phyloP scores from a whole-genome alignment of 352 stramenopile genomes.

The Pythium utonaiense region DNA sequence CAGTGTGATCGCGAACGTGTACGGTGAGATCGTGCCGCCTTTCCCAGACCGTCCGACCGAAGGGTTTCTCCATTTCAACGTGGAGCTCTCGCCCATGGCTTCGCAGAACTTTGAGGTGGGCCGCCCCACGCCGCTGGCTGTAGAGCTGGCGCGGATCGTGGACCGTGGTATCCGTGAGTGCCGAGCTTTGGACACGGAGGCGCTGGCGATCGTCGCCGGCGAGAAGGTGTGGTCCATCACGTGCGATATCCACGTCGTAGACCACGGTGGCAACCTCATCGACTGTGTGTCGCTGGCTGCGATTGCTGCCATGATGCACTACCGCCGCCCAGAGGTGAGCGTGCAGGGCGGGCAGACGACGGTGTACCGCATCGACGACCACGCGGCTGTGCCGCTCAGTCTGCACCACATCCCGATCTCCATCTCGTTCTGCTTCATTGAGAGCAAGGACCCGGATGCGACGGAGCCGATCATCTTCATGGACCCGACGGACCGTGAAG shows the following conservation, averaged over 20 bases:
- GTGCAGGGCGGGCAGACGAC: conserved; percentile 48
- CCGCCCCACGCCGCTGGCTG: conserved; percentile 41
- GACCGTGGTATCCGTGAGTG: conserved; percentile 91
- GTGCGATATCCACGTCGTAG: conserved; percentile 89
- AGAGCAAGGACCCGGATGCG: conserved; percentile 24
- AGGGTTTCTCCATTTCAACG: conserved; percentile 83
- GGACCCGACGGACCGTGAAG: conserved; percentile 88
- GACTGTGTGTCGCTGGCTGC: conserved; percentile 91
- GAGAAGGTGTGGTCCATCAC: conserved; percentile 93
- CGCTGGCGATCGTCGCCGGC: conserved; percentile 90
- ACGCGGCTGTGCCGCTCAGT: conserved; percentile 90
- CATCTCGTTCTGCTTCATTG: conserved; percentile 90
- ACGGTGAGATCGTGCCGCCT: conserved; percentile 80
- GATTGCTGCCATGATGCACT: conserved; percentile 93
- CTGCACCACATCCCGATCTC: conserved; percentile 96
- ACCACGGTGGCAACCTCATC: conserved; percentile 91
- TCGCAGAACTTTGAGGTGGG: conserved; percentile 74
- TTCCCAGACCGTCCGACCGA: conserved; percentile 86
- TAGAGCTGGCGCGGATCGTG: conserved; percentile 87
- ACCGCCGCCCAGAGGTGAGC: conserved; percentile 88
- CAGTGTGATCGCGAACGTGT: conserved; percentile 78
- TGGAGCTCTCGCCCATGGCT: conserved; percentile 82
- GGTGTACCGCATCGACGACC: conserved; percentile 84
- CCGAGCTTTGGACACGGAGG: conserved; percentile 92
- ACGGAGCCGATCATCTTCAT: conserved; percentile 71